A percentile compares a stretch with the other conserved stretches of the same genome.
Conservation (phyloP, 192 early-diverging fungal species). For the Thamnidium elegans region DNA sequence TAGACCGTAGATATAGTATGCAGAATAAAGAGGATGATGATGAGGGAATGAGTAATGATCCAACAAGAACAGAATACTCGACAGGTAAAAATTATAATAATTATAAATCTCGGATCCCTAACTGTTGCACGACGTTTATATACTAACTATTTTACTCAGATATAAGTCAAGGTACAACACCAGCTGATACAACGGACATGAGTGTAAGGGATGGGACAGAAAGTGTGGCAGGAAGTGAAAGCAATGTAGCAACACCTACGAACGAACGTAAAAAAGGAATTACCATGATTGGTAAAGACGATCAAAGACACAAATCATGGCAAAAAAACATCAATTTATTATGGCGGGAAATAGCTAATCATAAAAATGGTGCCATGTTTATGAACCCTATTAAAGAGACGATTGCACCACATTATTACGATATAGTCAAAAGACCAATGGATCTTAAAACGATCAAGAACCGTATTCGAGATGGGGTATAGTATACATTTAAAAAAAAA, state of each 20-base stretch:
- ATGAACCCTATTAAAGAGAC: constrained; percentile 74
- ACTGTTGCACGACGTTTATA: too few species aligned
- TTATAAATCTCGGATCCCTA: too few species aligned
- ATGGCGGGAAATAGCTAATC: constrained; percentile 82
- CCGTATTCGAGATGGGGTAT: constrained; percentile 79
- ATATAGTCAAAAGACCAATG: constrained; percentile 81
- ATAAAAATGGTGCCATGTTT: constrained; percentile 83
- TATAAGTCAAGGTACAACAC: constrained; percentile 8
- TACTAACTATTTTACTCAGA: background rate
- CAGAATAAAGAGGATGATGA: background rate
- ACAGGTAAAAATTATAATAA: background rate
- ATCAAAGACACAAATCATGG: constrained; percentile 68
- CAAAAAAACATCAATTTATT: constrained; percentile 75
- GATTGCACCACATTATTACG: constrained; percentile 75
- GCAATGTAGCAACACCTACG: constrained; percentile 21
- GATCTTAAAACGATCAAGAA: constrained; percentile 84
- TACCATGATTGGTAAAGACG: constrained; percentile 22
- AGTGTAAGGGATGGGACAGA: constrained; percentile 4
- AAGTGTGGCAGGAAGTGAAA: constrained; percentile 10
- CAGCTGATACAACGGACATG: constrained; percentile 4
- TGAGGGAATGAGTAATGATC: background rate
- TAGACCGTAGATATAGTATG: background rate
- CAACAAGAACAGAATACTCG: constrained; percentile 12
- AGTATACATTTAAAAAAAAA: background rate
- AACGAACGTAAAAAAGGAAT: constrained; percentile 33